Percentiles rank a stretch among this genome's conserved stretches.
phyloP scores from a whole-genome alignment of 768 basidiomycete genomes.

The Leccinum obscurum region DNA sequence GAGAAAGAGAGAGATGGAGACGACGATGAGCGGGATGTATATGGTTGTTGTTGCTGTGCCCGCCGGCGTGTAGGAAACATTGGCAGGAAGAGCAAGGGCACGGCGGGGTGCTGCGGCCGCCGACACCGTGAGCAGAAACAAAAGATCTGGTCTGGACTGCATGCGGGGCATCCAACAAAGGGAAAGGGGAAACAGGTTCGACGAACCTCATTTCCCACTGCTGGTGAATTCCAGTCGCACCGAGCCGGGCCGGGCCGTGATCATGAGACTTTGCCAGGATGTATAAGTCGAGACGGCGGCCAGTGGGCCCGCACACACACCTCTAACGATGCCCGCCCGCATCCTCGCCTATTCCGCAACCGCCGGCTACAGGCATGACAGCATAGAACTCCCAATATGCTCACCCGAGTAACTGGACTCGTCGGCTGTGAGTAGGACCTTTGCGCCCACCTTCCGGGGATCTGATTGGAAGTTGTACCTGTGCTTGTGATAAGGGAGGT shows the following conservation, averaged over 20 bases:
- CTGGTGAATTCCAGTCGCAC: constrained; percentile 20
- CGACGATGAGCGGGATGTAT: constrained; percentile 14
- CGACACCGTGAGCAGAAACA: background rate
- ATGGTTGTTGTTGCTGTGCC: background rate
- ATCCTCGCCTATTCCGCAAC: constrained; percentile 67
- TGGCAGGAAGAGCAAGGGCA: constrained; percentile 16
- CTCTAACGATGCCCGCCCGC: constrained; percentile 28
- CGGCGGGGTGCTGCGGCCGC: background rate
- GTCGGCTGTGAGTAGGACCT: constrained; percentile 62
- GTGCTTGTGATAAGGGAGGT: constrained; percentile 13
- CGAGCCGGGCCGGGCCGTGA: background rate
- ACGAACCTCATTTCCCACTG: background rate
- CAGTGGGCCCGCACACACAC: background rate
- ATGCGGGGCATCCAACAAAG: background rate
- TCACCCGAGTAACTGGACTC: constrained; percentile 62
- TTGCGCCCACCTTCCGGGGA: constrained; percentile 62
- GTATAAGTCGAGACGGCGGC: background rate
- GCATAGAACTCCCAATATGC: constrained; percentile 54
- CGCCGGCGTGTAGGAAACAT: constrained; percentile 1
- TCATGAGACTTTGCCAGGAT: background rate
- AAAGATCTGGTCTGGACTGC: background rate
- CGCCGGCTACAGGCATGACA: constrained; percentile 66
- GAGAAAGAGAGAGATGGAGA: constrained; percentile 18
- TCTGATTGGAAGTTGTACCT: constrained; percentile 77
- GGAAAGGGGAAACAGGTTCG: background rate